Base-by-base conservation (phyloP, 768 basidiomycete genomes). In the Vararia minispora region DNA sequence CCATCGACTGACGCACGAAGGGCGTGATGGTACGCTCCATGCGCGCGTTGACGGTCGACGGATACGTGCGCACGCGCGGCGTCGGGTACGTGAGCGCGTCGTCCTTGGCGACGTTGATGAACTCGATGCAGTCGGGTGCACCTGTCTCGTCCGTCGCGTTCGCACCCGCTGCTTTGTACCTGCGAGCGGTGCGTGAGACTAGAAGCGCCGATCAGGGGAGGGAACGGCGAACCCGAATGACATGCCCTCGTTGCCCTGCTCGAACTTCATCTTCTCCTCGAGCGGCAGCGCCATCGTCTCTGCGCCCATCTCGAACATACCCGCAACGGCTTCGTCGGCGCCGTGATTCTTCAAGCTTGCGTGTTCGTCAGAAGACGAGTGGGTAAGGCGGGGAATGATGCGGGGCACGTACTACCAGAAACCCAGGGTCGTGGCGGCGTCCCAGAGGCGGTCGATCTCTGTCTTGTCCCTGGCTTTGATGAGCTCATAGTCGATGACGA, bases 401-500 rank as follows among this genome's bases (percentile, higher is more conserved):
- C n/a, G 16, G 3, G 33, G 11, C 22, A 66, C 69, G 49, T 49
- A 69, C 66, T 72, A 73, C 65, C 71, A 73, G 53, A 73, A 73
- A 2, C 71, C 72, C 11, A 72, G 55, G 20, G 58, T 54, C 0
- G 65, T 69, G 13, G 67, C 65, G 0, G 70, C 70, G 17, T 64
- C 50, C 65, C 66, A 72, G 14, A 73, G 59, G 35, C 49, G 58
- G 6, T 64, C 58, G 6, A 64, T 51, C 50, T 71, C 72, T 2
- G 39, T 40, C 9, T 49, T n/a, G 24, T 68, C 58, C 1, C 62
- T 51, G 0, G 48, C 47, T 20, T 55, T 54, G 22, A 73, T 46
- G 2, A 61, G 55, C 3, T 45, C 50, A 35, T 57, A 71, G 49
- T 72, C 71, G 36, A 73, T 55, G 18, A 73, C 52, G 7, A 69